phyloP scores from a whole-genome alignment of 805 yeast species.

The Teunomyces atbi region DNA sequence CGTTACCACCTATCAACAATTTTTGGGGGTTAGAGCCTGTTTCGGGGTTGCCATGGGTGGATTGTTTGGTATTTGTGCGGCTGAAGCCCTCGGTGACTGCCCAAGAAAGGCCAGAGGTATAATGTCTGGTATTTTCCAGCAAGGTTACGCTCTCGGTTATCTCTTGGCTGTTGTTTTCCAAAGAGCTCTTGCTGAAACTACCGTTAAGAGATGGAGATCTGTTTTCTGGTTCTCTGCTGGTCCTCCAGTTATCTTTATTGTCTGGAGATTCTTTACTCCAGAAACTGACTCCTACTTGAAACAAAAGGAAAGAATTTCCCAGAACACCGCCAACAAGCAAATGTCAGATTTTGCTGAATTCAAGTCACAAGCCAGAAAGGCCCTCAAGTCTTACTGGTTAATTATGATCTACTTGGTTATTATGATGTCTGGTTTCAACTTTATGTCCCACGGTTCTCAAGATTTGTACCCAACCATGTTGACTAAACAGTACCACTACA shows the following conservation, averaged over 20 bases:
- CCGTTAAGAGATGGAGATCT: constrained; percentile 60
- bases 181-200: constrained; percentile 55
- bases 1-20: constrained; percentile 53
- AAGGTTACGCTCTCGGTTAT: constrained; percentile 76
- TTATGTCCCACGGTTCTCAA: constrained; percentile 43
- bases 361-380: constrained; percentile 14
- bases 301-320: constrained; percentile 23
- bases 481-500: constrained; percentile 31
- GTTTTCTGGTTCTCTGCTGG: constrained; percentile 73
- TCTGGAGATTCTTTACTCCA: constrained; percentile 57
- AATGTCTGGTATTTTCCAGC: constrained; percentile 69
- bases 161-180: constrained; percentile 62
- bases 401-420: constrained; percentile 55
- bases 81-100: constrained; percentile 65
- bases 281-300: constrained; percentile 58
- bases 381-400: constrained; percentile 57
- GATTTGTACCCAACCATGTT: constrained; percentile 43
- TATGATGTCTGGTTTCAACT: constrained; percentile 42
- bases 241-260: constrained; percentile 55
- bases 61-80: constrained; percentile 61
- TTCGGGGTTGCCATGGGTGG: constrained; percentile 76
- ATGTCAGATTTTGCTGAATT: constrained; percentile 7
- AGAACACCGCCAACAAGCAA: constrained; percentile 11
- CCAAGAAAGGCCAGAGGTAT: constrained; percentile 58
- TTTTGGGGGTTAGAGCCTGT: constrained; percentile 59